Base-by-base conservation (phyloP, 75 land plant species). In the Picea sitchensis region DNA sequence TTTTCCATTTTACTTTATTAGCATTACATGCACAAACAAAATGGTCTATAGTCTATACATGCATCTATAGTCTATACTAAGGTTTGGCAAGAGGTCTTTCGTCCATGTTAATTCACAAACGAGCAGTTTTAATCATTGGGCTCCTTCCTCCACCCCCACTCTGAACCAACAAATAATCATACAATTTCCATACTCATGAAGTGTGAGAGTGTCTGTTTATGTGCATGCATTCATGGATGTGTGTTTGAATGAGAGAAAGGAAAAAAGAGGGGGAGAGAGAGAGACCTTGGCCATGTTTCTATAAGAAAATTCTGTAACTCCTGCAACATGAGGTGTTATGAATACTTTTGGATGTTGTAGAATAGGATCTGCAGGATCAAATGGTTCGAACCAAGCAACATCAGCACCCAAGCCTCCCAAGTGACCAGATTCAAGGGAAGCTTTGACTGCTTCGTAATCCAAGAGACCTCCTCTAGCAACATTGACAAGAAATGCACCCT, bases 351-450 rank as follows among this genome's bases (percentile, higher is more conserved):
- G 86, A 81, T 86, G 86, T 76, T 92, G 89, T 78, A 95, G 56
- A 78, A 96, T 89, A 51, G 95, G 92, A 78, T 96, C 99, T 34
- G 83, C 77, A 0, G 98, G 97, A 82, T 94, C 87, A 87, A 92
- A 88, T 32, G 99, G 99, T 72, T 96, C 99, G 20, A 83, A 79
- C 99, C 99, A 96, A 56, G 99, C 91, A 80, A 96, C 99, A 82
- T 96, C 99, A 20, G 88, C 85, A 38, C 91, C 99, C 63, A 96
- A 84, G 31, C 99, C 99, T 71, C 99, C 99, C 73, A 96, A 82
- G 59, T 96, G 98, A 36, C 98, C 98, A 38, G 90, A 80, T 69
- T 91, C 80, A 20, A 96, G 92, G 65, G 82, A 61, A 78, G 78
- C 64, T 73, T 44, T 68, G 62, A 92, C 87, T 68, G 99, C 90